A percentile compares a stretch with the other conserved stretches of the same genome.
phyloP scores from a whole-genome alignment of 331 rosid genomes.

The Acacia concinna region DNA sequence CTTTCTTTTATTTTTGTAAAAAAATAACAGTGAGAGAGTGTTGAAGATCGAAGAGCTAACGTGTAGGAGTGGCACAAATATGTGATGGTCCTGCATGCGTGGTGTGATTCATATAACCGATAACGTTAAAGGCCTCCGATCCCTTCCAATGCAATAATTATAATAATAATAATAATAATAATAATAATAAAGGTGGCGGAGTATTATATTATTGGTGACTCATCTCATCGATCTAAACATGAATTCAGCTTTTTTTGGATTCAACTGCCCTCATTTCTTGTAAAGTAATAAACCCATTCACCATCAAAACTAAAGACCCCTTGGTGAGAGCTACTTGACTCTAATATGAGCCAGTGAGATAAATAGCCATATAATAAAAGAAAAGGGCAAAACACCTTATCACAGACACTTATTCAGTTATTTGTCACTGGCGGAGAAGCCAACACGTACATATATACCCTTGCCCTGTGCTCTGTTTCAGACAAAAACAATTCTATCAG shows the following conservation, averaged over 20 bases:
- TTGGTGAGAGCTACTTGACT: background rate
- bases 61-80: background rate
- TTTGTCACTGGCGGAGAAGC: constrained; percentile 25
- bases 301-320: background rate
- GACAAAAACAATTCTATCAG: constrained; percentile 30
- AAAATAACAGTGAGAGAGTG: background rate
- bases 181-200: too few relatives aligned
- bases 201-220: background rate
- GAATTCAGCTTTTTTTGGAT: constrained; percentile 15
- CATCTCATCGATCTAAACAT: background rate
- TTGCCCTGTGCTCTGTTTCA: constrained; percentile 22
- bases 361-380: background rate
- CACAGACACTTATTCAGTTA: background rate
- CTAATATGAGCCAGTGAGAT: background rate
- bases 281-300: constrained; percentile 25
- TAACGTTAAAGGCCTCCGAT: background rate
- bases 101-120: background rate
- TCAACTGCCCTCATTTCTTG: constrained; percentile 23
- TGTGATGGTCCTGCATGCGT: background rate
- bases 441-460: constrained; percentile 16
- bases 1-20: too few relatives aligned
- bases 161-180: too few relatives aligned
- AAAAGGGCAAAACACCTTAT: background rate
- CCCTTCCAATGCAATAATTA: too few relatives aligned
- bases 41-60: background rate